Conservation (phyloP, 1,284 basidiomycete genomes). For the Fomitopsis pinicola region DNA sequence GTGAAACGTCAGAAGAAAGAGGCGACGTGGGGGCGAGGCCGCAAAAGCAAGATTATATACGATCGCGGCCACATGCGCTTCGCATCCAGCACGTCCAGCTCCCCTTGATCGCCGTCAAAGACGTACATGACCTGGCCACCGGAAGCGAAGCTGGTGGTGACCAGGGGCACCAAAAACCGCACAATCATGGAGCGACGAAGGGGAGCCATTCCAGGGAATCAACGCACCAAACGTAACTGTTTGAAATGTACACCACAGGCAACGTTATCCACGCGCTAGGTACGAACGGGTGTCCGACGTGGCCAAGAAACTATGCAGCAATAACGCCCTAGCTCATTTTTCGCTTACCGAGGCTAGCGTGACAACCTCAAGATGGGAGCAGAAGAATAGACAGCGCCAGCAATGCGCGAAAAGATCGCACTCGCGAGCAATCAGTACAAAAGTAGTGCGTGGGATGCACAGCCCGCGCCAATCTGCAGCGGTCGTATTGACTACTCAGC, state of each 20-base stretch:
- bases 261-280: background rate
- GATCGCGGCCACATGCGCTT: background rate
- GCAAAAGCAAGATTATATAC: background rate
- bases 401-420: conserved; percentile 1
- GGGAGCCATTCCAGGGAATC: background rate
- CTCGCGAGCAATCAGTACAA: background rate
- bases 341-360: background rate
- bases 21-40: background rate
- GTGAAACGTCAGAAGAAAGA: background rate
- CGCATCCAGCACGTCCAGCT: background rate
- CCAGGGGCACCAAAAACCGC: background rate
- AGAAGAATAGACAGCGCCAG: background rate
- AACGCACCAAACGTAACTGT: background rate
- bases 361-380: background rate
- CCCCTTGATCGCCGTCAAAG: background rate
- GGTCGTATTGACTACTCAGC: background rate
- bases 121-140: background rate
- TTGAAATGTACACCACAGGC: background rate
- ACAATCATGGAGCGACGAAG: background rate
- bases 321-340: background rate
- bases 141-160: background rate
- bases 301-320: background rate
- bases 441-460: background rate
- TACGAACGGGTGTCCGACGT: background rate
- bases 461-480: background rate